Evolutionary conservation across 768 basidiomycete genomes (phyloP).

Genomic region (Amanita rubescens): DNA sequence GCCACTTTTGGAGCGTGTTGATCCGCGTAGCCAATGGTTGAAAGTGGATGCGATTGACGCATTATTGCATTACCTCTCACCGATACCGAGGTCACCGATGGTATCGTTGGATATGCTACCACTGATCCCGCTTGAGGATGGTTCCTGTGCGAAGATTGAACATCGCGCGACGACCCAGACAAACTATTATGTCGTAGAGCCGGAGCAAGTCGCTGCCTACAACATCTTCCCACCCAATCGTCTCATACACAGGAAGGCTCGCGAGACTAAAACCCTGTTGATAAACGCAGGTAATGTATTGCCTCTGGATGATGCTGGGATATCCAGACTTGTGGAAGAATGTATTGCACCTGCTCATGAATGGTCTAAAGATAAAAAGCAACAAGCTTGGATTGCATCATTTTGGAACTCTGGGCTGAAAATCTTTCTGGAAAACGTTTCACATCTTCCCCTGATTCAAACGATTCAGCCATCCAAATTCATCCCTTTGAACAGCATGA

Average conservation of each 20-base stretch:
- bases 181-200: conserved; percentile 21
- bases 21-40: conserved; percentile 10
- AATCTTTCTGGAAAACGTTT: too few relatives aligned
- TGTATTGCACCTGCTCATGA: conserved; percentile 2
- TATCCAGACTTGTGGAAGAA: conserved; percentile 14
- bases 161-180: too few relatives aligned
- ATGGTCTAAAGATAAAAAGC: background rate
- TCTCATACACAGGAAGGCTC: conserved; percentile 19
- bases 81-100: too few relatives aligned
- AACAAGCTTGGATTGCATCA: background rate
- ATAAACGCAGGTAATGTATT: too few relatives aligned
- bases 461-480: background rate
- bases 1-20: conserved; percentile 4
- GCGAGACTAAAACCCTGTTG: conserved; percentile 15
- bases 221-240: conserved; percentile 16
- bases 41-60: conserved; percentile 15
- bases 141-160: conserved; percentile 21
- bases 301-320: conserved; percentile 9
- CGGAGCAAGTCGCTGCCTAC: conserved; percentile 11
- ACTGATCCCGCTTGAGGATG: conserved; percentile 30
- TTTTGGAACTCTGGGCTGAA: conserved; percentile 1
- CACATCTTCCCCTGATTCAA: background rate
- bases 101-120: conserved; percentile 20
- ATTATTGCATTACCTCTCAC: conserved; percentile 21
- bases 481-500: conserved; percentile 23